phyloP scores from a whole-genome alignment of 2,329 filamentous ascomycete species.

The Macrophomina pseudophaseolina region DNA sequence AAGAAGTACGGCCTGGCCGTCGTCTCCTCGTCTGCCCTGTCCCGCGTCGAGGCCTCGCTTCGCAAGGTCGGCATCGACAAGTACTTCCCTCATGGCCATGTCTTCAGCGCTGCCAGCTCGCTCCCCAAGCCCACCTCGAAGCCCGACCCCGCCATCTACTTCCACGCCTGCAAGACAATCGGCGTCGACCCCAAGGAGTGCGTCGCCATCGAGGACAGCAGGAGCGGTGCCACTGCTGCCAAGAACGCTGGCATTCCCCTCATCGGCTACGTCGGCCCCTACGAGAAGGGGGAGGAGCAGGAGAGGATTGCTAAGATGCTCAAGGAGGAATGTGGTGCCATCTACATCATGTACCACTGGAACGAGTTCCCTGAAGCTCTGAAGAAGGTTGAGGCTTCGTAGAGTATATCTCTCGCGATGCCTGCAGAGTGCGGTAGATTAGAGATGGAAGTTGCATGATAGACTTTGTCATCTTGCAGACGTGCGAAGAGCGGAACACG shows the following conservation, averaged over 20 bases:
- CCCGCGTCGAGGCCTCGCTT: conserved; percentile 77
- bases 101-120: conserved; percentile 83
- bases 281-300: conserved; percentile 70
- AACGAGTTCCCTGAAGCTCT: conserved; percentile 56
- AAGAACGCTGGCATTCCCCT: conserved; percentile 78
- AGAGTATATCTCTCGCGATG: background rate
- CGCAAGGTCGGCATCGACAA: conserved; percentile 79
- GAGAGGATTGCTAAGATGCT: conserved; percentile 58
- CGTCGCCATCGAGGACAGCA: conserved; percentile 86
- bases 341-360: conserved; percentile 59
- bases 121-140: conserved; percentile 83
- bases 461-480: conserved; percentile 17
- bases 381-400: conserved; percentile 52
- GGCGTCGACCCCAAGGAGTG: conserved; percentile 73
- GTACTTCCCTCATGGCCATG: conserved; percentile 75
- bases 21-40: conserved; percentile 79
- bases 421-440: background rate
- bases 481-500: conserved; percentile 5
- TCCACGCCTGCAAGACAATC: conserved; percentile 75
- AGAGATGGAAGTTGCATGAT: conserved; percentile 22
- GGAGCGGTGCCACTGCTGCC: conserved; percentile 79
- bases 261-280: conserved; percentile 85
- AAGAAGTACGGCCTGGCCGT: conserved; percentile 77
- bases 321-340: conserved; percentile 54
- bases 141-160: conserved; percentile 88